Conservation (phyloP, 2,329 filamentous ascomycete genomes). For the Lachnellula suecica region DNA sequence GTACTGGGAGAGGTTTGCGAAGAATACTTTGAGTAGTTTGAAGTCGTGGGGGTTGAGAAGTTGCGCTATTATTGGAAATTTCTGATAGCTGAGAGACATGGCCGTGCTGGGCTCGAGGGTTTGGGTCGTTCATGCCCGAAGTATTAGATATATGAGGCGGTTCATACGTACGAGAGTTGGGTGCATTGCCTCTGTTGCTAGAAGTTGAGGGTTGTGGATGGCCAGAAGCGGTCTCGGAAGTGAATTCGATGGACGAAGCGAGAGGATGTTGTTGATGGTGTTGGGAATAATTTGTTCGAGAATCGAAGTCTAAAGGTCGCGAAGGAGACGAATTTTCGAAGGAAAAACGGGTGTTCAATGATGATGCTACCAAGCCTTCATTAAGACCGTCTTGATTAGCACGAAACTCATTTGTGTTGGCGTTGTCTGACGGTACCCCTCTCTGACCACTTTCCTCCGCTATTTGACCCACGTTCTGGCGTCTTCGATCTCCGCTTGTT, state of each 20-base stretch:
- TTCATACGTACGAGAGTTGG: conserved; percentile 18
- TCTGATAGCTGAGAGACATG: conserved; percentile 20
- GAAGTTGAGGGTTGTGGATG: conserved; percentile 4
- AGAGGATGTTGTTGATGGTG: conserved; percentile 17
- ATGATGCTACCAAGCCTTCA: conserved; percentile 36
- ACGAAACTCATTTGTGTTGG: conserved; percentile 32
- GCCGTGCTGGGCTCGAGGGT: conserved; percentile 7
- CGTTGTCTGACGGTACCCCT: conserved; percentile 38
- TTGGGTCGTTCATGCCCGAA: conserved; percentile 7
- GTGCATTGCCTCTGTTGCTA: conserved; percentile 1
- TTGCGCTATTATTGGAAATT: conserved; percentile 22
- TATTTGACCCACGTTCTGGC: conserved; percentile 20
- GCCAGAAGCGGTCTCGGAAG: conserved; percentile 5
- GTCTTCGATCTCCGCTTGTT: conserved; percentile 22
- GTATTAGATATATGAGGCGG: conserved; percentile 14
- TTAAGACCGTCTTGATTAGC: conserved; percentile 32
- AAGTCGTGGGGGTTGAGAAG: conserved; percentile 25
- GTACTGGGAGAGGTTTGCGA: conserved; percentile 52
- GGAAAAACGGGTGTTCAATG: conserved; percentile 26
- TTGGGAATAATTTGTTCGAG: conserved; percentile 15
- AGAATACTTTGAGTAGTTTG: conserved; percentile 44
- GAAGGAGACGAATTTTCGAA: conserved; percentile 27
- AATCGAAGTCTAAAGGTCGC: conserved; percentile 14
- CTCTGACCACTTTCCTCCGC: conserved; percentile 36
- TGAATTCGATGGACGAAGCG: conserved; percentile 5